phyloP scores from a whole-genome alignment of 345 rosid species.

The Conringia planisiliqua region DNA sequence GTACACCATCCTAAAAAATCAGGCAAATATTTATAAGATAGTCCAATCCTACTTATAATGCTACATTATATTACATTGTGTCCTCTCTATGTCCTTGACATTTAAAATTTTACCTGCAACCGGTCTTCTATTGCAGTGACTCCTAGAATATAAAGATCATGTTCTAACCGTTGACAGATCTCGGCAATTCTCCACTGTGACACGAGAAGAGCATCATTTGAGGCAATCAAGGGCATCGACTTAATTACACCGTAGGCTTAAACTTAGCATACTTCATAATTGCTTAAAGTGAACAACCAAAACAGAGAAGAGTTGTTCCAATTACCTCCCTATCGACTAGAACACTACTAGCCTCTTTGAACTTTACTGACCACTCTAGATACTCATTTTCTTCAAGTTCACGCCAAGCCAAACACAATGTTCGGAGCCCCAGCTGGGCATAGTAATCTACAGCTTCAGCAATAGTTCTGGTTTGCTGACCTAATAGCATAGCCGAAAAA shows the following conservation, averaged over 20 bases:
- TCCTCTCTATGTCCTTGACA: conserved; percentile 17
- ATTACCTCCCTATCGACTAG: conserved; percentile 96
- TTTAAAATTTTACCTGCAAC: conserved; percentile 58
- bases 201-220: conserved; percentile 24
- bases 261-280: conserved; percentile 3
- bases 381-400: conserved; percentile 82
- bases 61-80: neutral
- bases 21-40: conserved; percentile 10
- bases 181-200: conserved; percentile 96
- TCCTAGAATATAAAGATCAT: conserved; percentile 84
- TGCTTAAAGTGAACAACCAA: neutral
- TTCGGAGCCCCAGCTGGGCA: conserved; percentile 89
- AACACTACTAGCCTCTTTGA: conserved; percentile 90
- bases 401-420: conserved; percentile 95
- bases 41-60: neutral
- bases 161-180: conserved; percentile 85
- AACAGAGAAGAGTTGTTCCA: conserved; percentile 15
- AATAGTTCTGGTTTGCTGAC: conserved; percentile 81
- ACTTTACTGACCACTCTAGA: conserved; percentile 79
- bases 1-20: conserved; percentile 81
- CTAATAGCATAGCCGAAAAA: conserved; percentile 38
- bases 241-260: neutral
- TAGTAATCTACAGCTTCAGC: conserved; percentile 89
- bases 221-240: conserved; percentile 27
- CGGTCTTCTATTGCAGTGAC: conserved; percentile 97